Evolutionary conservation across 176 grass and related monocot genomes (phyloP), one percentile per base, ranked within the genome.

Genomic region (Musa acuminata): DNA sequence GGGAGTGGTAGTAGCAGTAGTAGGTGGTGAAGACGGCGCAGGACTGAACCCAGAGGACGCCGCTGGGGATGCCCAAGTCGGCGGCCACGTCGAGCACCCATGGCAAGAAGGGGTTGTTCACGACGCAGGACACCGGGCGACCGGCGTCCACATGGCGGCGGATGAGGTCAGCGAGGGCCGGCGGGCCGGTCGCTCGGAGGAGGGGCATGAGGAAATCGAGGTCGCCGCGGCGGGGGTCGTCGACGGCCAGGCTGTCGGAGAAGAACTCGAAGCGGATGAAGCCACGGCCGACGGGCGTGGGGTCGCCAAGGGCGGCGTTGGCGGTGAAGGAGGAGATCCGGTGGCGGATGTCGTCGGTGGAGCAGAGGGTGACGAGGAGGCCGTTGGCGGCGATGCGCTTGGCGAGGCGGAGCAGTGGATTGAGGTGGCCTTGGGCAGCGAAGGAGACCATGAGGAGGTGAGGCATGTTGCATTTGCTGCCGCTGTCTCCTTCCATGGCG

Each of bases 21-120:
- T 96, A 96, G 10, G 87, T 62, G 27, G 89, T 86, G 81, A 96
- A 86, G 62, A 96, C 93, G 7, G 73, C 72, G 76, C 79, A 86
- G 1, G 93, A 96, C 74, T 96, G 93, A 25, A 96, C 81, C 93
- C 89, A 96, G 35, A 96, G 85, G 57, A 96, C 77, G 0, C 80
- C 90, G 29, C 87, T 23, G 0, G 85, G 93, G 62, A 96, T 68
- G 49, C 89, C 87, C 62, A 81, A 69, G 1, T 53, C 87, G 19
- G 74, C 58, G 2, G 93, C 83, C 2, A 88, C 85, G 25, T 90
- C 83, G 21, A 83, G n/a, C 17, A 55, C 85, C 93, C 93, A 96
- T 0, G 85, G 81, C 8, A 96, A 11, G 67, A 96, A 90, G 70
- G 93, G 89, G 66, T 85, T 96, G 43, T 77, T 89, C 13, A 96